Base-by-base conservation (phyloP, 768 basidiomycete species). In the Strobilomyces echinocephalus region DNA sequence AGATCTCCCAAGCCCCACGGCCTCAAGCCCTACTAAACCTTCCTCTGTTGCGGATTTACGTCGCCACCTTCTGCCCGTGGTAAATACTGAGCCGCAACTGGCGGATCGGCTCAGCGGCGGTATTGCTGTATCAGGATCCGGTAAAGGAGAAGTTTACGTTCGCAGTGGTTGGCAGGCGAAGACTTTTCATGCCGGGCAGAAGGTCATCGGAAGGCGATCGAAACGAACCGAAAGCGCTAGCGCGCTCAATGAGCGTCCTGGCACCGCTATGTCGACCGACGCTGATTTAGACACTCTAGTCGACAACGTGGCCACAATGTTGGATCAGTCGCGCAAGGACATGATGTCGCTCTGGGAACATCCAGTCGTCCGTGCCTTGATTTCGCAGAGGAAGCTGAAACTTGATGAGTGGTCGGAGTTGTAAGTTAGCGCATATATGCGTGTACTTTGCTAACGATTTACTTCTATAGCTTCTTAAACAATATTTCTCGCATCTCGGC, bases 361-460 rank as follows among this genome's bases (percentile, higher is more conserved):
- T 58, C 79, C 84, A 0, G 77, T 79, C 9, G 90, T 93, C 49
- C 81, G 79, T 63, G 80, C 76, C 26, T 70, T 91, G 67, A 83
- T 90, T 43, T 73, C 73, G 20, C 83, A 79, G 62, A 77, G 89
- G 53, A 82, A 83, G 53, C 69, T 92, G 46, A 85, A 87, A 62
- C 74, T 92, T 47, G 89, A 92, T 58, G 90, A 93, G 67, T 91
- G 89, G 85, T 83, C 88, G 12, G 90, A 91, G 72, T 93, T 88
- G 90, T 92, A 65, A 69, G 90, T 76, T 40, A 9, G 40, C 20
- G 64, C 61, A 59, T 68, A 60, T 60, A 72, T 63, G 59, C 57
- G 21, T 46, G 35, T 14, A 43, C 46, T 45, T 52, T 48, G 50
- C 52, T 58, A 12, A 60, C 30, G 6, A 31, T 21, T 11, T 3